phyloP scores from a whole-genome alignment of 2,329 filamentous ascomycete species.

The Neurospora sp. region DNA sequence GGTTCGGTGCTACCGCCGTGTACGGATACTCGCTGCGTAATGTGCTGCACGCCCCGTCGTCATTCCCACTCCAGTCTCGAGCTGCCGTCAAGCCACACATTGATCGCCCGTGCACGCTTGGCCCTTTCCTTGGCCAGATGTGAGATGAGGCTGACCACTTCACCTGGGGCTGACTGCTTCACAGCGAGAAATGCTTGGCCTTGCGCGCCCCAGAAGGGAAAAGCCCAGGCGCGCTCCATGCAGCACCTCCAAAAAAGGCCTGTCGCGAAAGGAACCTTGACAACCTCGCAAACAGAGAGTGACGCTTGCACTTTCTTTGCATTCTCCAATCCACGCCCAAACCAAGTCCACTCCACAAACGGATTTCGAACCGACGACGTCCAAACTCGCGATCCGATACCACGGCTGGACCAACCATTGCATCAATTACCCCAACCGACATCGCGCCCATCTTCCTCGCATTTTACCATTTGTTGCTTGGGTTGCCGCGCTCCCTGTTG shows the following conservation, averaged over 20 bases:
- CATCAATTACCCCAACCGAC: background rate
- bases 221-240: conserved; percentile 5
- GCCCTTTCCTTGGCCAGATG: background rate
- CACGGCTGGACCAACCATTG: background rate
- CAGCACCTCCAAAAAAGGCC: conserved; percentile 10
- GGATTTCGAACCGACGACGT: background rate
- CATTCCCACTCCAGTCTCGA: background rate
- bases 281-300: background rate
- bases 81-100: conserved; percentile 5
- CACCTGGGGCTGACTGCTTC: background rate
- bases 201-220: background rate
- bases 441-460: background rate
- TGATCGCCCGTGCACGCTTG: background rate
- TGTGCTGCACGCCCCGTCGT: background rate
- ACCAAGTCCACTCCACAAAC: background rate
- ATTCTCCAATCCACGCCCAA: conserved; percentile 2
- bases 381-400: background rate
- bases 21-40: background rate
- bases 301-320: conserved; percentile 4
- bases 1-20: background rate
- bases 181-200: background rate
- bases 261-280: conserved; percentile 1
- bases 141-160: background rate
- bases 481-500: background rate
- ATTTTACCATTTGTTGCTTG: conserved; percentile 1